Evolutionary conservation across 768 basidiomycete species (phyloP).

Genomic region (Auriscalpium vulgare): DNA sequence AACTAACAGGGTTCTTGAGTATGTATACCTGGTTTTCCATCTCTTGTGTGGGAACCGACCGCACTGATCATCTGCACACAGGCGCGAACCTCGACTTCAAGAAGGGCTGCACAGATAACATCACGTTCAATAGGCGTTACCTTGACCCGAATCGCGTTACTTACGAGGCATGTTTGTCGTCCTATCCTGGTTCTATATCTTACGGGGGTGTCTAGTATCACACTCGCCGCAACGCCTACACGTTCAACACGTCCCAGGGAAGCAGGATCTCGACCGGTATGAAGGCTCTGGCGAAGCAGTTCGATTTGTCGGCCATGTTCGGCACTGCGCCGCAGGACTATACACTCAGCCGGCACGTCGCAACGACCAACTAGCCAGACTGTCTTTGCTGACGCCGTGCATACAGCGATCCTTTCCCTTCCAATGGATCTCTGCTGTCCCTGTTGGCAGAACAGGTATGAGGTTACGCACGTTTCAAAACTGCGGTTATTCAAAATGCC

Average conservation of each 20-base stretch:
- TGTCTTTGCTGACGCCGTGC: background rate
- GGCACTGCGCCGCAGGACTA: constrained; percentile 76
- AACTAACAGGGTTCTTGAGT: constrained; percentile 53
- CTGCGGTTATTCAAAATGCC: too few species aligned
- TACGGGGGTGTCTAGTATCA: constrained; percentile 44
- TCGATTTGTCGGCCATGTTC: constrained; percentile 55
- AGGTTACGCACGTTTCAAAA: too few species aligned
- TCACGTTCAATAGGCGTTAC: constrained; percentile 65
- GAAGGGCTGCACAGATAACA: constrained; percentile 32
- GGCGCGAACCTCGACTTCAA: constrained; percentile 40
- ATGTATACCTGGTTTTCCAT: constrained; percentile 10
- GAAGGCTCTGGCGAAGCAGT: constrained; percentile 40
- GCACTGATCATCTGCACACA: constrained; percentile 10
- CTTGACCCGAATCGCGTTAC: constrained; percentile 75
- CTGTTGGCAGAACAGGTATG: constrained; percentile 38
- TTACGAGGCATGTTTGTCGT: constrained; percentile 41
- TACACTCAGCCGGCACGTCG: constrained; percentile 46
- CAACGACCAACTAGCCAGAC: constrained; percentile 1
- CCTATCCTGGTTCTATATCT: background rate
- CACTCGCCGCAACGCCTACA: constrained; percentile 35
- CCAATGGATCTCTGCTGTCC: constrained; percentile 50
- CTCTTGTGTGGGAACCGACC: too few species aligned
- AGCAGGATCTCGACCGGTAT: constrained; percentile 47
- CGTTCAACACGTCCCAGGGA: constrained; percentile 59
- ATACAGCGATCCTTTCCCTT: constrained; percentile 54